Evolutionary conservation across 768 basidiomycete species (phyloP), one percentile per base, ranked within the genome.

Genomic region (Suillus paluster): DNA sequence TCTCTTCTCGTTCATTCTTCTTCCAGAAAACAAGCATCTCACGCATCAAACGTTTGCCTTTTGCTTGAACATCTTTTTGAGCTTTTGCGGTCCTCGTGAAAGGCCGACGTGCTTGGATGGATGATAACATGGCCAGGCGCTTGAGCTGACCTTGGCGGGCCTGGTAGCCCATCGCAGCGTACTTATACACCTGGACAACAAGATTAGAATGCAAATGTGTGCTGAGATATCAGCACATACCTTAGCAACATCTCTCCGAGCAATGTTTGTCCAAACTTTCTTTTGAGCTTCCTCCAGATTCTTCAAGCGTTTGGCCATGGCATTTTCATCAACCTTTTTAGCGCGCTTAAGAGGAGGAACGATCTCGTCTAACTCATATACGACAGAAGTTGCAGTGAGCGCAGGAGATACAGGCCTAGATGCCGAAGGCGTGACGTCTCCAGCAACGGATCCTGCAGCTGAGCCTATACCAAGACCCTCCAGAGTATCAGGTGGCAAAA

Each of bases 11-110:
- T 77, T 99, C 97, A 66, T 97, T 98, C 77, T 95, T 95, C 79
- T 93, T 96, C 95, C 95, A 97, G 77, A 96, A 95, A 21, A 95
- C 87, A 63, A 96, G 87, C 91, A 98, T 95, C 80, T 98, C 95
- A 33, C 95, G 88, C 91, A 94, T 94, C 42, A 96, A 80, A 44
- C 92, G 86, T 73, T 92, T 95, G 25, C 88, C 89, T 71, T 94
- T 94, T 21, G 86, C 86, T 72, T 95, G 93, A 2, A 86, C 80
- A 64, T 95, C 94, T 75, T 95, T 97, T 62, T 81, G 83, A 5
- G 86, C 84, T 73, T 93, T 95, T 14, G 89, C 83, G 2, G 91
- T 89, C 68, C 87, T 87, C 10, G 82, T 84, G 66, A 87, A 89
- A 1, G 92, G 91, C 64, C 84, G 86, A 25, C 91, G 88, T 7